These are phyloP conservation scores for Aureobasidium zeae DNA, from an alignment of 2,329 filamentous ascomycete genomes.

Conservation along the genomic window DNA sequence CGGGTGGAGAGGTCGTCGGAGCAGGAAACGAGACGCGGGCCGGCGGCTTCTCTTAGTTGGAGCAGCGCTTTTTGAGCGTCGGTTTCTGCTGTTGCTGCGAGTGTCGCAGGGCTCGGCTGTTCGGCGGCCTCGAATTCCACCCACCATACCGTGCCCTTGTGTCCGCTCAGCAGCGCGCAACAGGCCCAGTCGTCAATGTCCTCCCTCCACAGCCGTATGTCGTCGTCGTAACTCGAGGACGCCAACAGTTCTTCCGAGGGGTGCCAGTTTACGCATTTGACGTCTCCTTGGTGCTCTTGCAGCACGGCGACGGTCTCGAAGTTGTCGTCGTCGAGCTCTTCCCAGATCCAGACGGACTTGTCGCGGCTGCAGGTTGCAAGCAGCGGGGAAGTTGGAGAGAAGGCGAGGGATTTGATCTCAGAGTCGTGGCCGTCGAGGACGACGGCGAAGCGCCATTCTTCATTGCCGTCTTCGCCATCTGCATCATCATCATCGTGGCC, in stretches of 20 bases:
- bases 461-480: slow-evolving; percentile 48
- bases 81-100: slow-evolving; percentile 21
- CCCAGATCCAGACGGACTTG: slow-evolving; percentile 97
- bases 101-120: too few relatives aligned
- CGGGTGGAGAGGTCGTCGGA: slow-evolving; percentile 74
- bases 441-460: slow-evolving; percentile 87
- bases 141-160: slow-evolving; percentile 82
- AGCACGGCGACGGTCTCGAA: slow-evolving; percentile 95
- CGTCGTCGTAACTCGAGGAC: slow-evolving; percentile 90
- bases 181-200: slow-evolving; percentile 93
- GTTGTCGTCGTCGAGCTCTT: slow-evolving; percentile 88
- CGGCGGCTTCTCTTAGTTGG: slow-evolving; percentile 32
- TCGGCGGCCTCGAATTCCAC: slow-evolving; percentile 54
- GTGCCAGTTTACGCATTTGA: slow-evolving; percentile 91
- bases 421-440: slow-evolving; percentile 92
- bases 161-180: slow-evolving; percentile 69
- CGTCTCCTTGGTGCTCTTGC: slow-evolving; percentile 88
- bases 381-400: slow-evolving; percentile 63
- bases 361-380: slow-evolving; percentile 87
- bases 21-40: slow-evolving; percentile 63
- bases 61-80: slow-evolving; percentile 30
- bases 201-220: slow-evolving; percentile 78
- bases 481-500: slow-evolving; percentile 64
- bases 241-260: slow-evolving; percentile 70
- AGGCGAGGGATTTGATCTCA: slow-evolving; percentile 75